Percentiles rank a stretch among this genome's conserved stretches.
phyloP scores from a whole-genome alignment of 352 stramenopile genomes.

The Globisporangium spinosum region DNA sequence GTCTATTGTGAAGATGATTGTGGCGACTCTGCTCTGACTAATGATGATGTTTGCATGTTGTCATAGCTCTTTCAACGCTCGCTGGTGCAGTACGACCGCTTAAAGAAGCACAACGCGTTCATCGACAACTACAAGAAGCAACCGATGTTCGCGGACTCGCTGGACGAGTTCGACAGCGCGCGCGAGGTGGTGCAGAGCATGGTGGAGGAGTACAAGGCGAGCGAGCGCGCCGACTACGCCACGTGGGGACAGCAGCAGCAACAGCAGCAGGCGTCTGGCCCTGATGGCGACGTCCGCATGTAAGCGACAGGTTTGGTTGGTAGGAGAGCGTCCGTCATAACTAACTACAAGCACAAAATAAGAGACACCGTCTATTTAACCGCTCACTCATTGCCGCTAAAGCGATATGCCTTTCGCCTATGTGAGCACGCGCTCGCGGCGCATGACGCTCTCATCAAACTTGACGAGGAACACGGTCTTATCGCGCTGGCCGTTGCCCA shows the following conservation, averaged over 20 bases:
- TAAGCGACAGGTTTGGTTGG: background rate
- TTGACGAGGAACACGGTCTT: conserved; percentile 89
- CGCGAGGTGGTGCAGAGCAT: conserved; percentile 84
- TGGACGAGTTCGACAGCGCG: conserved; percentile 85
- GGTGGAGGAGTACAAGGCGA: conserved; percentile 85
- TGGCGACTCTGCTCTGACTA: background rate
- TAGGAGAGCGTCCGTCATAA: background rate
- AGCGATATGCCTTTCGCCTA: conserved; percentile 17
- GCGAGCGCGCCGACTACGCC: conserved; percentile 73
- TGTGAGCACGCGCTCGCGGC: conserved; percentile 62
- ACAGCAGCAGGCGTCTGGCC: conserved; percentile 2
- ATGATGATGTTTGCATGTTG: background rate
- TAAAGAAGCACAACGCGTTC: conserved; percentile 98
- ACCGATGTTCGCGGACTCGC: conserved; percentile 93
- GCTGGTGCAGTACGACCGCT: conserved; percentile 95
- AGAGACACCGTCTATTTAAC: conserved; percentile 26
- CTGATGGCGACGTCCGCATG: conserved; percentile 54
- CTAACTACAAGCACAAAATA: background rate
- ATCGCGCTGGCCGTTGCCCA: conserved; percentile 46
- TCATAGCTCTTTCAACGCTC: conserved; percentile 82
- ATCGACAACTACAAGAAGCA: conserved; percentile 98
- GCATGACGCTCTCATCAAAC: conserved; percentile 82
- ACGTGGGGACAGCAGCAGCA: conserved; percentile 53
- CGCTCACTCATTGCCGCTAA: background rate
- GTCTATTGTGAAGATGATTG: background rate